A percentile compares a stretch with the other conserved stretches of the same genome.
Evolutionary conservation across 176 grass and related monocot genomes (phyloP).

Genomic region (Bromus sterilis): DNA sequence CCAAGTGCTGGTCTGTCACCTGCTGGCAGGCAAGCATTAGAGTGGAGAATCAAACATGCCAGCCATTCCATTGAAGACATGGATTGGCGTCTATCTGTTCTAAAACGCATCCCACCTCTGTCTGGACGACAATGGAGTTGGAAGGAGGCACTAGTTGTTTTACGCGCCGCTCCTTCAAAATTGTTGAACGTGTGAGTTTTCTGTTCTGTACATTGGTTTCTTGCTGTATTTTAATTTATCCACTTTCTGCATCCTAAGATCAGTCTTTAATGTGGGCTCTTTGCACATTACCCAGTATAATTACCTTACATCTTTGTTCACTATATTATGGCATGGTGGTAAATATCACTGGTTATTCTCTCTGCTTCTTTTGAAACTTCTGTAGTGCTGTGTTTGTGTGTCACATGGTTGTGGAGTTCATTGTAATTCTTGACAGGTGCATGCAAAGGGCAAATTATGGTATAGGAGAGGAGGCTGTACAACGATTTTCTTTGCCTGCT

Average conservation of each 20-base stretch:
- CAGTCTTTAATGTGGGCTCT: not conserved
- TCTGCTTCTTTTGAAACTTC: slow-evolving; percentile 5
- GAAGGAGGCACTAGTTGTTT: slow-evolving; percentile 95
- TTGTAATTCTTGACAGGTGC: slow-evolving; percentile 57
- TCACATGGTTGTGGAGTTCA: slow-evolving; percentile 11
- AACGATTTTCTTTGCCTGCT: slow-evolving; percentile 77
- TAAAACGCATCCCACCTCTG: slow-evolving; percentile 66
- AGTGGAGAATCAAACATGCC: slow-evolving; percentile 83
- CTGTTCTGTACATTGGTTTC: slow-evolving; percentile 3
- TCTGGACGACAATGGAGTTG: slow-evolving; percentile 76
- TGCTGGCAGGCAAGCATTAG: slow-evolving; percentile 56
- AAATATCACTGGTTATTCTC: slow-evolving; percentile 3
- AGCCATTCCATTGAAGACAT: slow-evolving; percentile 70
- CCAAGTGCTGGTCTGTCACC: slow-evolving; percentile 44
- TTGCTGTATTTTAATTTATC: slow-evolving; percentile 14
- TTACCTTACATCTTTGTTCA: not conserved
- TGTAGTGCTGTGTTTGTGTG: not conserved
- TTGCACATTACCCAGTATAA: not conserved
- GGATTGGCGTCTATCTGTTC: slow-evolving; percentile 85
- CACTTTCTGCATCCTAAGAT: not conserved
- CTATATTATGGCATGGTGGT: slow-evolving; percentile 2
- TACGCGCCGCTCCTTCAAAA: slow-evolving; percentile 84
- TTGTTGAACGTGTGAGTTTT: slow-evolving; percentile 90
- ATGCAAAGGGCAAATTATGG: slow-evolving; percentile 93
- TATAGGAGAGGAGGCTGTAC: slow-evolving; percentile 87